Percentiles rank a stretch among this genome's conserved stretches.
Conservation (phyloP, 2,329 filamentous ascomycete species). For the Atkinsonella hypoxylon region DNA sequence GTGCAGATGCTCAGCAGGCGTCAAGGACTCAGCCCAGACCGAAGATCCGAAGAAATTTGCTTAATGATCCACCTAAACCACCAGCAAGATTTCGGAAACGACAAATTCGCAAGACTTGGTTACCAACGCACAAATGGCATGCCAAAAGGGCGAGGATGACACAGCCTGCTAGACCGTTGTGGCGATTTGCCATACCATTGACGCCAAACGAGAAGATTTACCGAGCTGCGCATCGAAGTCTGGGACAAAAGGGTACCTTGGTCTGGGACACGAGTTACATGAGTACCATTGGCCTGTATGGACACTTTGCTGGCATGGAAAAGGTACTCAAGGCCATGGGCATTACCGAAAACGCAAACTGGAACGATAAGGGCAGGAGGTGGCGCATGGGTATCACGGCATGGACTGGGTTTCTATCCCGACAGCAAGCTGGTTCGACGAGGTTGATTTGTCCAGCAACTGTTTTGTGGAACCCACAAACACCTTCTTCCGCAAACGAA, state of each 20-base stretch:
- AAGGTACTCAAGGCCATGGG: conserved; percentile 56
- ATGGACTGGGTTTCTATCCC: conserved; percentile 38
- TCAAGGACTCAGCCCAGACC: conserved; percentile 32
- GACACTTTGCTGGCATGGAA: conserved; percentile 49
- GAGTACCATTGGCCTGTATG: conserved; percentile 71
- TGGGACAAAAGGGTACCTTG: conserved; percentile 62
- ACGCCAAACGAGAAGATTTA: conserved; percentile 86
- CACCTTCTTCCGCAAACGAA: conserved; percentile 15
- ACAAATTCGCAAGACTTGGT: conserved; percentile 80
- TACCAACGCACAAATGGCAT: conserved; percentile 91
- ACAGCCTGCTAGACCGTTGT: conserved; percentile 62
- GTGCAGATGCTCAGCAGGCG: conserved; percentile 8
- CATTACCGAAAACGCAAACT: conserved; percentile 45
- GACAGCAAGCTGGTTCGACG: conserved; percentile 38
- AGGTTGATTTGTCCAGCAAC: conserved; percentile 60
- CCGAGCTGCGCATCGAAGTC: conserved; percentile 71
- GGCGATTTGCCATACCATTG: conserved; percentile 78
- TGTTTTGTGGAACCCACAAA: conserved; percentile 58
- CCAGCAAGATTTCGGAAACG: conserved; percentile 69
- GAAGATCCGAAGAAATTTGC: conserved; percentile 57
- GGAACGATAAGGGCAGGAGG: conserved; percentile 51
- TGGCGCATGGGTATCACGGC: conserved; percentile 50
- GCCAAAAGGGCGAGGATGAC: conserved; percentile 89
- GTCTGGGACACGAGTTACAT: conserved; percentile 94
- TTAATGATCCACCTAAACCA: conserved; percentile 46